Evolutionary conservation across 2,329 filamentous ascomycete genomes (phyloP).

Genomic region (Fusarium hainanense): DNA sequence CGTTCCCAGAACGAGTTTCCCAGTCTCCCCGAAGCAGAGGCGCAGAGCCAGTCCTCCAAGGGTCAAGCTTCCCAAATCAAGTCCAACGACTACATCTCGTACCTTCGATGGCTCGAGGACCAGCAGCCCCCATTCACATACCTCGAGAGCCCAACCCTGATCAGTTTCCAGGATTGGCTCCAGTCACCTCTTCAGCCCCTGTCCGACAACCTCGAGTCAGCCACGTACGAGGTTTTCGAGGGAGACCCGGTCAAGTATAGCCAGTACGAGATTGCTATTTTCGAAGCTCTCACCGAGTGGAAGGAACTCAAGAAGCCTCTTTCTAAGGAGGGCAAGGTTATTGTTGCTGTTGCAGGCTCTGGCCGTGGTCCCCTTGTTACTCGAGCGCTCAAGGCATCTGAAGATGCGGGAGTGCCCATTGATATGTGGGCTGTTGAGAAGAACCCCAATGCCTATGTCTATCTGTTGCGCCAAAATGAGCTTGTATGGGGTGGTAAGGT

Average conservation of each 20-base stretch:
- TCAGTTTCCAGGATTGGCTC: constrained; percentile 87
- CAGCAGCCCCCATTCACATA: constrained; percentile 74
- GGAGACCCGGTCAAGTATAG: constrained; percentile 98
- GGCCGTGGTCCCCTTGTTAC: constrained; percentile 93
- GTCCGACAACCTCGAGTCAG: constrained; percentile 94
- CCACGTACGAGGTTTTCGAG: constrained; percentile 98
- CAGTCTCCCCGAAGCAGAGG: constrained; percentile 72
- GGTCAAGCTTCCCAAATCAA: constrained; percentile 42
- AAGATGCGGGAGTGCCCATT: constrained; percentile 78
- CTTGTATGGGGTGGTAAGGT: constrained; percentile 83
- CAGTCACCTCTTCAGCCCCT: constrained; percentile 95
- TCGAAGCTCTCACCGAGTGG: constrained; percentile 85
- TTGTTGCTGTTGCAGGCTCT: constrained; percentile 92
- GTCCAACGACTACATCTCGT: constrained; percentile 70
- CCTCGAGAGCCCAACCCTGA: constrained; percentile 64
- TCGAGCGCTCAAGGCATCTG: constrained; percentile 83
- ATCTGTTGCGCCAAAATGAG: constrained; percentile 87
- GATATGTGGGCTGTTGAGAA: constrained; percentile 96
- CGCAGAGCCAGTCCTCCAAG: constrained; percentile 49
- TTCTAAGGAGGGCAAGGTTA: constrained; percentile 75
- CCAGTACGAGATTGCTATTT: constrained; percentile 90
- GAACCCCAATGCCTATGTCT: constrained; percentile 96
- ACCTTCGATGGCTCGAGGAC: constrained; percentile 84
- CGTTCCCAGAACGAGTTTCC: constrained; percentile 70
- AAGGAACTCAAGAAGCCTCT: constrained; percentile 76